phyloP scores from a whole-genome alignment of 257 asterid species.

The Linaria vulgaris region DNA sequence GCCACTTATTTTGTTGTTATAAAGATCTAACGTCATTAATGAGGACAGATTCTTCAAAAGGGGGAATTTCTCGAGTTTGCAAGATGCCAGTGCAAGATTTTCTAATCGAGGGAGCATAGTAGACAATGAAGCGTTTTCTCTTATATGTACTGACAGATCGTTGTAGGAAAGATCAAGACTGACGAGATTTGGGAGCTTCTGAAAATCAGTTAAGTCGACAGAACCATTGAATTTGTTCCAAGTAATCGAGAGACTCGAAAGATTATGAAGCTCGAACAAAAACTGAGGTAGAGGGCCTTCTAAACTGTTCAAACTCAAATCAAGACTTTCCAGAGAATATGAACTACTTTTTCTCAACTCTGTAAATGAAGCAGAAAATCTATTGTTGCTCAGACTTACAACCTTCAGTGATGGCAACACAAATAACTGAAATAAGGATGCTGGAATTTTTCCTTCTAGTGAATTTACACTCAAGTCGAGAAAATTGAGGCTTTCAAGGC shows the following conservation, averaged over 20 bases:
- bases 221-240: slow-evolving; percentile 1
- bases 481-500: too few species aligned
- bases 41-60: too few species aligned
- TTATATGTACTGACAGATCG: slow-evolving; percentile 19
- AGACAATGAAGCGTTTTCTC: neutral
- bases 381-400: slow-evolving; percentile 38
- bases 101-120: neutral
- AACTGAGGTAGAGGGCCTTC: neutral
- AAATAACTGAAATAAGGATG: slow-evolving; percentile 43
- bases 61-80: slow-evolving; percentile 29
- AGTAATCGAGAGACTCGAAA: neutral
- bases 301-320: slow-evolving; percentile 37
- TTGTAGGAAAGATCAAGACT: too few species aligned
- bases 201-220: slow-evolving; percentile 5
- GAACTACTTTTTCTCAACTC: slow-evolving; percentile 17
- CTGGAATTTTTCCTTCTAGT: slow-evolving; percentile 42
- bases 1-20: too few species aligned
- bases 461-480: slow-evolving; percentile 45
- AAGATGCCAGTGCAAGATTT: neutral
- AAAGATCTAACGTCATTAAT: too few species aligned
- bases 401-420: slow-evolving; percentile 35
- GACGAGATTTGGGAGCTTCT: slow-evolving; percentile 1
- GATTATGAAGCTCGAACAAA: too few species aligned
- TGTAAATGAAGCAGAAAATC: slow-evolving; percentile 37
- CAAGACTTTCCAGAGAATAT: slow-evolving; percentile 31